Conservation (phyloP, 352 stramenopile genomes). For the Vaucheria bursata region DNA sequence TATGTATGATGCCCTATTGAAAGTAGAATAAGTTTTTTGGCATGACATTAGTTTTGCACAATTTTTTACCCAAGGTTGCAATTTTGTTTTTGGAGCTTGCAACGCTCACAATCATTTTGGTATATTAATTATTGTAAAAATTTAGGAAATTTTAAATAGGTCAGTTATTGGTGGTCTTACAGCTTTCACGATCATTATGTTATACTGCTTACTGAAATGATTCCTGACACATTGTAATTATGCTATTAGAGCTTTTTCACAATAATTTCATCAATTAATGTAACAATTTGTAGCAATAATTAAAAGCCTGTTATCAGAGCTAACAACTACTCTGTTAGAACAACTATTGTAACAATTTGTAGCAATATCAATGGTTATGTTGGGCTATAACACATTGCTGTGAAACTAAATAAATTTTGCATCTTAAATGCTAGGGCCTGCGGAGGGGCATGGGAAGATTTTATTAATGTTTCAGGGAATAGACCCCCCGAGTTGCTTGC, state of each 20-base stretch:
- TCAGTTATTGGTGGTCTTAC: too few relatives aligned
- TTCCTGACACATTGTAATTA: not conserved
- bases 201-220: not conserved
- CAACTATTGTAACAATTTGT: not conserved
- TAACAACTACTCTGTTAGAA: too few relatives aligned
- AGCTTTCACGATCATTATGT: not conserved
- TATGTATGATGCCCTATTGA: too few relatives aligned
- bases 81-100: not conserved
- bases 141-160: too few relatives aligned
- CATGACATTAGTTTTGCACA: not conserved
- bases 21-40: too few relatives aligned
- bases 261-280: not conserved
- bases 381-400: not conserved
- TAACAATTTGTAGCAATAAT: not conserved
- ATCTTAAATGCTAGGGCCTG: conserved; percentile 52
- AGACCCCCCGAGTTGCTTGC: conserved; percentile 74
- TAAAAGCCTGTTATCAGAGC: not conserved
- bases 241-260: not conserved
- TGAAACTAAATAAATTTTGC: not conserved
- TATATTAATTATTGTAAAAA: not conserved
- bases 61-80: not conserved
- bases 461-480: conserved; percentile 51
- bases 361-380: not conserved
- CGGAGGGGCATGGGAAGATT: conserved; percentile 77
- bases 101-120: not conserved